Evolutionary conservation across 768 basidiomycete species (phyloP), one percentile per base, ranked within the genome.

Genomic region (Suillus subluteus): DNA sequence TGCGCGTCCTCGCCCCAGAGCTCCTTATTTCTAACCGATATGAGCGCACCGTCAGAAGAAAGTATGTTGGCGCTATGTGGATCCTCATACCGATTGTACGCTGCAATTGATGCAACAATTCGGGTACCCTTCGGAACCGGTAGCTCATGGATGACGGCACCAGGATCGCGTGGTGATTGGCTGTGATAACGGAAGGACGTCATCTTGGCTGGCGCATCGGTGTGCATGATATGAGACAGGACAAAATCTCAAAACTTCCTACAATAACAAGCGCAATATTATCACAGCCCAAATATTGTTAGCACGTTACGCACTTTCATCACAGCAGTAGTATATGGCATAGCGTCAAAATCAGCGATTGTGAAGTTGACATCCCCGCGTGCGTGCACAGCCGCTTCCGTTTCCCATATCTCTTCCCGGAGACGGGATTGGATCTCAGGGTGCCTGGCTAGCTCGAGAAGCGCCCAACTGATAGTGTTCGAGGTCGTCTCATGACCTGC

Each of bases 401-500:
- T 65, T 65, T 58, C 41, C 48, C 65, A 65, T 50, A 89, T 82
- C 76, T 93, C 92, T 0, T n/a, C 78, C 18, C 92, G 86, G 26
- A 94, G 84, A 65, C 81, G 83, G 3, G 77, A 75, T 72, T 95
- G 92, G 2, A 87, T 74, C 26, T 86, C 79, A 0, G 84, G 87
- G 67, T 87, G 77, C 48, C 80, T 82, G 4, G 88, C 84, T 5
- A 95, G 81, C 69, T 89, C 87, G 63, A 88, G 79, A 9, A 93
- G 75, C 8, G 85, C 81, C 88, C 89, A 93, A 63, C 82, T 81
- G 38, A 89, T 62, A 2, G 84, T 81, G 44, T 82, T 86, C 4
- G 89, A 83, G 61, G 85, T 87, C 4, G 89, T 90, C 73, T 89
- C 90, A 72, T 91, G 85, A 1, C 83, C 83, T 48, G 83, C 83